A percentile compares a stretch with the other conserved stretches of the same genome.
Evolutionary conservation across 768 basidiomycete genomes (phyloP).

Genomic region (Xerocomus brunneocitrinus): DNA sequence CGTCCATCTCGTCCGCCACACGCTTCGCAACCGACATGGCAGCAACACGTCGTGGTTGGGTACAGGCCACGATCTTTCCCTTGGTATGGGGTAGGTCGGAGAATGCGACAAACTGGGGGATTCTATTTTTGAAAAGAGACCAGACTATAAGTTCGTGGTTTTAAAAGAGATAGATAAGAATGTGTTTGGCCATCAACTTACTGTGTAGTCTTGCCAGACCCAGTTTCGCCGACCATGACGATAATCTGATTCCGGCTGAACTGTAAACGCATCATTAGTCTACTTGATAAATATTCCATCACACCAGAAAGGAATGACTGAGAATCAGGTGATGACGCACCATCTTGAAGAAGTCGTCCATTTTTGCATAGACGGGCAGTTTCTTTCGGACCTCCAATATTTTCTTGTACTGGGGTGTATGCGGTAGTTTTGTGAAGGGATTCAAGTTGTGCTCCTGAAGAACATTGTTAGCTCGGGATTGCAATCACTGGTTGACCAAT

Average conservation of each 20-base stretch:
- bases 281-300: not conserved
- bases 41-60: conserved; percentile 93
- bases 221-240: conserved; percentile 91
- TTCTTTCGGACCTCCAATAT: conserved; percentile 83
- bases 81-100: conserved; percentile 88
- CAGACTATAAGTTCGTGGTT: conserved; percentile 26
- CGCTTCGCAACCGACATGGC: conserved; percentile 98
- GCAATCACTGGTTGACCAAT: conserved; percentile 2
- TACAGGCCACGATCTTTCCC: conserved; percentile 92
- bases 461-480: not conserved
- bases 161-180: conserved; percentile 18
- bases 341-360: conserved; percentile 89
- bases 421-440: conserved; percentile 81
- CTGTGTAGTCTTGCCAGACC: conserved; percentile 96
- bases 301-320: not conserved
- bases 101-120: conserved; percentile 94
- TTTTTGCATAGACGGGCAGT: conserved; percentile 87
- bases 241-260: conserved; percentile 64
- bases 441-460: conserved; percentile 73
- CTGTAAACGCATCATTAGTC: conserved; percentile 3
- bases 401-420: conserved; percentile 76
- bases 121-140: conserved; percentile 47
- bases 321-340: conserved; percentile 44
- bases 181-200: conserved; percentile 38
- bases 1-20: conserved; percentile 99